Conservation (phyloP, 805 yeast genomes). For the Starmerella sp. region DNA sequence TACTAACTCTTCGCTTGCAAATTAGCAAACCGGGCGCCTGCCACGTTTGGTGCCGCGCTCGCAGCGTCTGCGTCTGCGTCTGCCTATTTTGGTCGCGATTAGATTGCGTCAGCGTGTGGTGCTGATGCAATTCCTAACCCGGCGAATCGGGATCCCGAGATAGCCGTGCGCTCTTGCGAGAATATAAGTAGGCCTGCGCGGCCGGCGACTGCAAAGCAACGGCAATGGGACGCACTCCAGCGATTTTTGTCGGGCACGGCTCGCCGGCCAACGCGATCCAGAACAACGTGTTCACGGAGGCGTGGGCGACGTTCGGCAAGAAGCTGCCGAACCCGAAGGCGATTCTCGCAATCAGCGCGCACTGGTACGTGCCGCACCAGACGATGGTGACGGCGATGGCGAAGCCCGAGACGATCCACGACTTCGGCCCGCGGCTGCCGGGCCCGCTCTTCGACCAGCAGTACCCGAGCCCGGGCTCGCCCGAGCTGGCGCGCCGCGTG, state of each 20-base stretch:
- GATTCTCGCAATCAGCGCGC: constrained; percentile 21
- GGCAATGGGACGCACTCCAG: background rate
- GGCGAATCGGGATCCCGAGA: background rate
- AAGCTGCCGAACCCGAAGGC: constrained; percentile 19
- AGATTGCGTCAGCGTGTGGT: background rate
- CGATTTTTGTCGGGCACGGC: constrained; percentile 15
- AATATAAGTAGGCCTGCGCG: too few species aligned
- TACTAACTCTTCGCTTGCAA: background rate
- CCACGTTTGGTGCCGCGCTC: background rate
- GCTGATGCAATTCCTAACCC: background rate
- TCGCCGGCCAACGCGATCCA: constrained; percentile 17
- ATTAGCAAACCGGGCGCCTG: background rate
- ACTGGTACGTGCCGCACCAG: constrained; percentile 17
- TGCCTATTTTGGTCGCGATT: background rate
- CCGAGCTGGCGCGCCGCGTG: constrained; percentile 18
- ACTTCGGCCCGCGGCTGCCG: constrained; percentile 20
- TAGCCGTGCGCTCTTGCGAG: background rate
- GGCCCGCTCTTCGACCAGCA: constrained; percentile 16
- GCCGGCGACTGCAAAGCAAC: too few species aligned
- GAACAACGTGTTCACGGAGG: background rate
- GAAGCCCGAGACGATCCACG: constrained; percentile 21
- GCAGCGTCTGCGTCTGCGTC: too few species aligned
- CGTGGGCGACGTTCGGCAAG: constrained; percentile 16
- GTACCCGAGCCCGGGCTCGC: constrained; percentile 22
- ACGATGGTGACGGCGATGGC: constrained; percentile 14